phyloP scores from a whole-genome alignment of 345 rosid genomes.

The Citrus unshiu region DNA sequence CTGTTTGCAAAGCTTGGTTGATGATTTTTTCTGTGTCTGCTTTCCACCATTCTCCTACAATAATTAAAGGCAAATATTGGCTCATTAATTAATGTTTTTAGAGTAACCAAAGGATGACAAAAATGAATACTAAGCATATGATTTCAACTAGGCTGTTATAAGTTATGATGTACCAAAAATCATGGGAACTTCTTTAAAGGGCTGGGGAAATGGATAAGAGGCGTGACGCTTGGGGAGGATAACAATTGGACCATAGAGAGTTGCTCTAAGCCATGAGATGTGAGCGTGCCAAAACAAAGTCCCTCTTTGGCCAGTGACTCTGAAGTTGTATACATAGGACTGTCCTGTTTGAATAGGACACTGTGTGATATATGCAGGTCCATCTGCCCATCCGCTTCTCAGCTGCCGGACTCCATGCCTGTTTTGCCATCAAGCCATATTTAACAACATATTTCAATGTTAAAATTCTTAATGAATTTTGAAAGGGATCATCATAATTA shows the following conservation, averaged over 20 bases:
- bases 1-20: slow-evolving; percentile 43
- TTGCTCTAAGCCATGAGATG: slow-evolving; percentile 46
- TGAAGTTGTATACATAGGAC: slow-evolving; percentile 44
- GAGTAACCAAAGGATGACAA: neutral
- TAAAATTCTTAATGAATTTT: neutral
- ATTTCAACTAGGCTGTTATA: neutral
- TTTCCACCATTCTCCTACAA: slow-evolving; percentile 58
- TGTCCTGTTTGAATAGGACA: slow-evolving; percentile 55
- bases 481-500: neutral
- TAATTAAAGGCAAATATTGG: neutral
- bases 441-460: neutral
- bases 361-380: slow-evolving; percentile 50
- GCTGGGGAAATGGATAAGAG: slow-evolving; percentile 46
- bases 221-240: slow-evolving; percentile 43
- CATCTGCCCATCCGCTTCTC: slow-evolving; percentile 59
- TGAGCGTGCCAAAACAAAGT: slow-evolving; percentile 60
- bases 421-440: neutral
- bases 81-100: neutral
- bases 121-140: neutral
- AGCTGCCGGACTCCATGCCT: slow-evolving; percentile 53
- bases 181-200: slow-evolving; percentile 43
- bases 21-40: slow-evolving; percentile 42
- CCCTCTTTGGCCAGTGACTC: slow-evolving; percentile 47
- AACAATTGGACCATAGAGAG: slow-evolving; percentile 45
- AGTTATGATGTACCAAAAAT: slow-evolving; percentile 32